Evolutionary conservation across 176 grass and related monocot species (phyloP).

Genomic region (Bonia amplexicaulis): DNA sequence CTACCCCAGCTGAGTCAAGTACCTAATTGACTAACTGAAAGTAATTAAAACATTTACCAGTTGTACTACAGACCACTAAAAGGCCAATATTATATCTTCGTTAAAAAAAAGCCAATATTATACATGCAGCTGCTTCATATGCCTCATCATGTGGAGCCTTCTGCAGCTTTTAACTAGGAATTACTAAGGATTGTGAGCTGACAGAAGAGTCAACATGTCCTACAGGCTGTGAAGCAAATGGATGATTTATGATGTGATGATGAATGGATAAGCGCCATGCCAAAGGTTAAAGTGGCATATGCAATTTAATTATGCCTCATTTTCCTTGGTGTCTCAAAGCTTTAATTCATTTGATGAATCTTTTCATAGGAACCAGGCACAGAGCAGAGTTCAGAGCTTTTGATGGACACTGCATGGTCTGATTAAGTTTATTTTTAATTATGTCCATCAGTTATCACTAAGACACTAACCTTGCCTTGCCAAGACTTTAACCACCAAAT

Average conservation of each 20-base stretch:
- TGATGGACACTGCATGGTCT: background rate
- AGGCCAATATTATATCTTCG: background rate
- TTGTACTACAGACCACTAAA: background rate
- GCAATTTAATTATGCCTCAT: background rate
- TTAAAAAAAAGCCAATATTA: background rate
- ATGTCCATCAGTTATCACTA: background rate
- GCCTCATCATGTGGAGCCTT: background rate
- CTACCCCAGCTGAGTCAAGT: background rate
- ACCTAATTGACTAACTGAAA: background rate
- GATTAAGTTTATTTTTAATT: background rate
- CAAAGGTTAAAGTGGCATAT: background rate
- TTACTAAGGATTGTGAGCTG: background rate
- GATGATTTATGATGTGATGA: background rate
- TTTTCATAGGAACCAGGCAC: background rate
- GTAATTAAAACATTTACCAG: background rate
- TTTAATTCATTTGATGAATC: background rate
- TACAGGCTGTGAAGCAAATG: background rate
- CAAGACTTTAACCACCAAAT: background rate
- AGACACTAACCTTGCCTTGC: background rate
- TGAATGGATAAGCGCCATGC: background rate
- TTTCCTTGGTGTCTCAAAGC: background rate
- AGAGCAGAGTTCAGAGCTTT: background rate
- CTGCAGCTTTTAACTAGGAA: background rate
- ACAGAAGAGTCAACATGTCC: background rate
- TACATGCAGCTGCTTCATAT: background rate